Base-by-base conservation (phyloP, 192 early-diverging fungal species). In the Coemansia sp. region DNA sequence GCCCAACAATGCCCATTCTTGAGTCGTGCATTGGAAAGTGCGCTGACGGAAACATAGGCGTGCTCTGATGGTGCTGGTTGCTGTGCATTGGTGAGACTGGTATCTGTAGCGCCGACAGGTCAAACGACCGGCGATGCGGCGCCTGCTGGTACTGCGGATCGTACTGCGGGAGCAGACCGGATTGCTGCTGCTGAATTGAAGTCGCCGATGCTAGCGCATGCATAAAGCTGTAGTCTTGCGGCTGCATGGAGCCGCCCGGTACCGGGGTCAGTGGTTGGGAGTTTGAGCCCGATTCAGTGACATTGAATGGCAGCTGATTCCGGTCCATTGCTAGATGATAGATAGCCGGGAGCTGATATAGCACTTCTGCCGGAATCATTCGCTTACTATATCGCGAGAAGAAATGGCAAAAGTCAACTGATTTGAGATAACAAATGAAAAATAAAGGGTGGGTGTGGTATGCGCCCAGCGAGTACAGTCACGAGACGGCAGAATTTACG, bases 41-140 rank as follows among this genome's bases (percentile, higher is more conserved):
- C 4, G 48, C 47, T 10, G 43, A 19, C 32, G 25, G 60, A 32
- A 61, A 51, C 5, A 24, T 2, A 3, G 48, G 48, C 21, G 48
- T 35, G 9, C 15, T 22, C 6, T 58, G 62, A 17, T 49, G 58
- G 14, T 60, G 58, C 29, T 59, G 67, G 47, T 0, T 37, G 24
- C 27, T 35, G 15, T 38, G 55, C 32, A 37, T 25, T 38, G 55
- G 55, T 1, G 55, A 56, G 14, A n/a, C 27, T 17, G 61, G 63
- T 3, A 60, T 22, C 6, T 63, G 66, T n/a, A 69, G 54, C 59
- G 60, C 56, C 0, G 73, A 58, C 12, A 66, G 19, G 55, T 75
- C 67, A 37, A 75, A 62, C 15, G 72, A 75, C 58, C 63, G 72
- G n/a, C 72, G 62, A 37, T 69, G 72, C 19, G 58, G 41, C 29